These are phyloP conservation scores for Nemania serpens DNA, from an alignment of 2,329 filamentous ascomycete genomes.

Conservation along the genomic window DNA sequence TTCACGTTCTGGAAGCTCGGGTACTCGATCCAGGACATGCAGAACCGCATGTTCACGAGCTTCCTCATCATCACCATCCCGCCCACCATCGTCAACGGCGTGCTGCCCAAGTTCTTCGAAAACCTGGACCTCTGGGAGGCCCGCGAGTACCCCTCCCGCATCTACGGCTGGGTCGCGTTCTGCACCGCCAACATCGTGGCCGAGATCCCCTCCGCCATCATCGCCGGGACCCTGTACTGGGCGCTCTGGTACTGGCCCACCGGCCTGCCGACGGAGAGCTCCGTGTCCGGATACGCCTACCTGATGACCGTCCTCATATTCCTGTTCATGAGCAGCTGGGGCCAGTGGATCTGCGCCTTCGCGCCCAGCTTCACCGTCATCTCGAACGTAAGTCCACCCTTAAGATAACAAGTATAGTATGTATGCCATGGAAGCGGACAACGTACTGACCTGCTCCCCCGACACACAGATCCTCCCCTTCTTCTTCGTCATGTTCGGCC, in stretches of 20 bases:
- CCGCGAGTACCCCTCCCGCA: slow-evolving; percentile 72
- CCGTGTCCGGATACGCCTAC: slow-evolving; percentile 74
- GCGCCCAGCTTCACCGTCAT: slow-evolving; percentile 80
- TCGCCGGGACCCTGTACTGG: slow-evolving; percentile 71
- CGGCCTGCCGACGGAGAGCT: slow-evolving; percentile 68
- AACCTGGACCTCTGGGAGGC: slow-evolving; percentile 75
- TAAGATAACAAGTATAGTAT: too few species aligned
- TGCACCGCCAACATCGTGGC: slow-evolving; percentile 72
- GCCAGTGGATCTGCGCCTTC: slow-evolving; percentile 84
- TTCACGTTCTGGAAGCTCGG: slow-evolving; percentile 78
- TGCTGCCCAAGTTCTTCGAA: slow-evolving; percentile 77
- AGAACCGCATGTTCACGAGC: slow-evolving; percentile 76
- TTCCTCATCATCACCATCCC: slow-evolving; percentile 71
- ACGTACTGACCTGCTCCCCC: neutral
- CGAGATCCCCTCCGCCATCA: slow-evolving; percentile 72
- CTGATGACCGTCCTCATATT: slow-evolving; percentile 80
- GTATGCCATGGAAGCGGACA: too few species aligned
- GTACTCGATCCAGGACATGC: slow-evolving; percentile 68
- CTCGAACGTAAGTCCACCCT: slow-evolving; percentile 57
- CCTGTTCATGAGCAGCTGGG: slow-evolving; percentile 76
- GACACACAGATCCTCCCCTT: slow-evolving; percentile 64
- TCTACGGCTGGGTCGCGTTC: slow-evolving; percentile 80
- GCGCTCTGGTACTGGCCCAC: slow-evolving; percentile 77
- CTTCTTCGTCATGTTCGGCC: slow-evolving; percentile 77
- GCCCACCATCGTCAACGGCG: slow-evolving; percentile 72